phyloP scores from a whole-genome alignment of 805 yeast genomes.

The Clavispora vitiphila region DNA sequence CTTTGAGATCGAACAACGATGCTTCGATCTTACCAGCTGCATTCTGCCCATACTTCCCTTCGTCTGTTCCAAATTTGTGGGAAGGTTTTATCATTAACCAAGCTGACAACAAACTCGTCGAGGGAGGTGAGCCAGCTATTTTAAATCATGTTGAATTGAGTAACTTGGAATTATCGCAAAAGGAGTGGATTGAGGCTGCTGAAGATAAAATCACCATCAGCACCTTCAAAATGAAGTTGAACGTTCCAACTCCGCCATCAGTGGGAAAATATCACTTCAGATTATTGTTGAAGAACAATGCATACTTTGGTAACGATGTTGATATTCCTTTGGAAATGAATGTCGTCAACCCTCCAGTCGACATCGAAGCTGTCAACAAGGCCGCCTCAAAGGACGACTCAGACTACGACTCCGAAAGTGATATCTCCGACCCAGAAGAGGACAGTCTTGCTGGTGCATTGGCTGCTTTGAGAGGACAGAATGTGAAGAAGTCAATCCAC shows the following conservation, averaged over 20 bases:
- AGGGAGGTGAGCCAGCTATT: slow-evolving; percentile 48
- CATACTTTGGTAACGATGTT: slow-evolving; percentile 79
- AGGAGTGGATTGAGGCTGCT: slow-evolving; percentile 45
- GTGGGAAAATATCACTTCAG: slow-evolving; percentile 65
- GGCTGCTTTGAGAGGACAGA: slow-evolving; percentile 62
- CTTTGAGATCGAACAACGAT: slow-evolving; percentile 56
- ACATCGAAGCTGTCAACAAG: slow-evolving; percentile 14
- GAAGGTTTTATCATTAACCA: slow-evolving; percentile 64
- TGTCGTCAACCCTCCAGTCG: slow-evolving; percentile 49
- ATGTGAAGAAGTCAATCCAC: slow-evolving; percentile 37
- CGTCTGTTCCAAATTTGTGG: slow-evolving; percentile 48
- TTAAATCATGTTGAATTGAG: slow-evolving; percentile 48
- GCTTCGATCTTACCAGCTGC: slow-evolving; percentile 69
- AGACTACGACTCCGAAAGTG: slow-evolving; percentile 41
- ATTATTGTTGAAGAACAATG: slow-evolving; percentile 62
- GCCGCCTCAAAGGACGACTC: slow-evolving; percentile 30
- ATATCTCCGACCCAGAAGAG: slow-evolving; percentile 67
- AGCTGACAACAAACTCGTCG: slow-evolving; percentile 75
- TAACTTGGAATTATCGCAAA: slow-evolving; percentile 51
- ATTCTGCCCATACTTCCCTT: slow-evolving; percentile 75
- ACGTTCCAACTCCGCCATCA: slow-evolving; percentile 73
- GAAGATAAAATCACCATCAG: slow-evolving; percentile 45
- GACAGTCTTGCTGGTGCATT: slow-evolving; percentile 72
- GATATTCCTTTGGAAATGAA: slow-evolving; percentile 65
- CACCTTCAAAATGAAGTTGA: slow-evolving; percentile 69